These are phyloP conservation scores for sorghum (Sorghum bicolor) DNA, from an alignment of 176 grass and related monocot genomes.

Conservation along the genomic window DNA sequence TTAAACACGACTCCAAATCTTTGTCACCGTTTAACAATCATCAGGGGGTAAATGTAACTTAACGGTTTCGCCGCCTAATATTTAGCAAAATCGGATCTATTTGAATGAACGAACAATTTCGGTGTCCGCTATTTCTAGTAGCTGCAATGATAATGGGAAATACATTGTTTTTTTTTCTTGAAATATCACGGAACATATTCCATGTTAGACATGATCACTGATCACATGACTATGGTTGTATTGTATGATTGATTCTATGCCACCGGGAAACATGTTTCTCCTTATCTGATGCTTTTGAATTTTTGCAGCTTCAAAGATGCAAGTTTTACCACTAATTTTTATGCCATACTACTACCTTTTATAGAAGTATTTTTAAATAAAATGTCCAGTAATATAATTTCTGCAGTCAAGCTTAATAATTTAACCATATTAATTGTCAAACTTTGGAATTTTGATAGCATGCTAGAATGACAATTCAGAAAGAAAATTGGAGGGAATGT, in stretches of 20 bases:
- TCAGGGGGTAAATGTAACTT: neutral
- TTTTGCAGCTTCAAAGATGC: neutral
- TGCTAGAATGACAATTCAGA: neutral
- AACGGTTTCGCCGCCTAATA: neutral
- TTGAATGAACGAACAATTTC: neutral
- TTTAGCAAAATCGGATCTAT: neutral
- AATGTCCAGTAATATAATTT: neutral
- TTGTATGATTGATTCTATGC: neutral
- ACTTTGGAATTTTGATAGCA: neutral
- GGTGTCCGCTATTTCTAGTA: neutral
- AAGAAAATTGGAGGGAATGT: neutral
- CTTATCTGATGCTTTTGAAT: neutral
- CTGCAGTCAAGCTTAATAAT: neutral
- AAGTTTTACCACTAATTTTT: neutral
- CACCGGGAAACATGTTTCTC: neutral
- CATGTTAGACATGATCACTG: neutral
- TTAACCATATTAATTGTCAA: neutral
- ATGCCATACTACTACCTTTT: neutral
- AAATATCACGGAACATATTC: neutral
- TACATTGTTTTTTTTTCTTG: neutral
- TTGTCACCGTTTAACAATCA: neutral
- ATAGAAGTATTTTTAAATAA: neutral
- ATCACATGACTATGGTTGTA: neutral
- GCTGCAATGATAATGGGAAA: neutral
- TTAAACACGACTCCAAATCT: neutral